phyloP scores from a whole-genome alignment of 768 basidiomycete genomes.

The Collybia sp. region DNA sequence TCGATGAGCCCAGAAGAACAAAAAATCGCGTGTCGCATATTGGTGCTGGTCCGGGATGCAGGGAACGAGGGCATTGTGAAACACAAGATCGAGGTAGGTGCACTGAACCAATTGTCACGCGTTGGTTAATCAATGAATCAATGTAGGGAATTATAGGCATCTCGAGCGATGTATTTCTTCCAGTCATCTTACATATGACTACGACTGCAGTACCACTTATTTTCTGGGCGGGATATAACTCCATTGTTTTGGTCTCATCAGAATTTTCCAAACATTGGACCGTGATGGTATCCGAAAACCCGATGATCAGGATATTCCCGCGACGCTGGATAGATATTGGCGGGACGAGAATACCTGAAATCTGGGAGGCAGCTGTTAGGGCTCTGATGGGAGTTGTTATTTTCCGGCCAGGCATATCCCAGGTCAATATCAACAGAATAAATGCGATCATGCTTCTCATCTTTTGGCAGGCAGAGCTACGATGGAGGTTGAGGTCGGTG shows the following conservation, averaged over 20 bases:
- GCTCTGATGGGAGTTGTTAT: slow-evolving; percentile 64
- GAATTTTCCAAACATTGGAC: slow-evolving; percentile 50
- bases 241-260: slow-evolving; percentile 52
- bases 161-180: slow-evolving; percentile 18
- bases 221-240: slow-evolving; percentile 64
- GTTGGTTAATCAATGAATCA: too few species aligned
- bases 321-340: slow-evolving; percentile 74
- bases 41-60: slow-evolving; percentile 28
- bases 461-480: slow-evolving; percentile 52
- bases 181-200: slow-evolving; percentile 36
- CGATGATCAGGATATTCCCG: slow-evolving; percentile 47
- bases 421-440: slow-evolving; percentile 39
- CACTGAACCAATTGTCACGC: background rate
- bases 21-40: slow-evolving; percentile 24
- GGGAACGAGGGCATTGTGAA: slow-evolving; percentile 36
- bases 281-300: slow-evolving; percentile 44
- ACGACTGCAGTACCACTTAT: slow-evolving; percentile 48
- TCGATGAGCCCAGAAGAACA: slow-evolving; percentile 22
- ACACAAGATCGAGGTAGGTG: slow-evolving; percentile 30
- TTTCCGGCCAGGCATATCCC: slow-evolving; percentile 69
- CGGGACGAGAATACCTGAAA: slow-evolving; percentile 53
- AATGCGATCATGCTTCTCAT: slow-evolving; percentile 2
- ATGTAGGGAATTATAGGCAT: background rate
- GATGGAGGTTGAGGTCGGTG: slow-evolving; percentile 64
- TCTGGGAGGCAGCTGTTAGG: slow-evolving; percentile 69